Percentiles rank a stretch among this genome's conserved stretches.
These are phyloP conservation scores for Zea mays DNA, from an alignment of 176 grass and related monocot genomes.

Conservation along the genomic window DNA sequence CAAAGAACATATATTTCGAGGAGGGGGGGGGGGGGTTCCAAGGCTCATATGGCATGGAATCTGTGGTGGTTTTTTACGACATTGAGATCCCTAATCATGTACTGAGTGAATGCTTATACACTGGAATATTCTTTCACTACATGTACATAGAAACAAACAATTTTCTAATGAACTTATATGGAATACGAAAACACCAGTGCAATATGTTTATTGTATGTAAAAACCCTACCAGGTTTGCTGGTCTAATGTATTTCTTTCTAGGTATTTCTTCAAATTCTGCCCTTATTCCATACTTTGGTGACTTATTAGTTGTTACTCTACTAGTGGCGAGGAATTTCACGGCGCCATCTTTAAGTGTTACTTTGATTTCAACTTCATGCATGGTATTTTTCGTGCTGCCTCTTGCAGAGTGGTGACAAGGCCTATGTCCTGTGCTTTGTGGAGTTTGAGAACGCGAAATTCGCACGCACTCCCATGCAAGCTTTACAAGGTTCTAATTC, in stretches of 20 bases:
- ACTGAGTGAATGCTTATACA: not conserved
- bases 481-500: slow-evolving; percentile 64
- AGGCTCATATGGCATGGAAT: not conserved
- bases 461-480: slow-evolving; percentile 47
- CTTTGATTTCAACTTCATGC: slow-evolving; percentile 1
- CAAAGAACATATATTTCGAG: not conserved
- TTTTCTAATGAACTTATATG: not conserved
- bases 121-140: not conserved
- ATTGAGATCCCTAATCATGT: not conserved
- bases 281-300: not conserved
- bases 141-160: slow-evolving; percentile 8
- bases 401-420: slow-evolving; percentile 72
- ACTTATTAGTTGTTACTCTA: not conserved
- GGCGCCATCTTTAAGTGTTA: not conserved
- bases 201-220: slow-evolving; percentile 1
- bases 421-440: slow-evolving; percentile 85
- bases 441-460: slow-evolving; percentile 68
- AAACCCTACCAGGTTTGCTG: not conserved
- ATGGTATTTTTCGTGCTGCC: slow-evolving; percentile 16
- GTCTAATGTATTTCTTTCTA: not conserved
- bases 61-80: not conserved
- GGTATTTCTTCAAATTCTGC: too few species aligned
- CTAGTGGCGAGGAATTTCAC: slow-evolving; percentile 10
- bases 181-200: not conserved
- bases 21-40: not conserved